Evolutionary conservation across 305 asterid species (phyloP).

Genomic region (Fraxinus nigra): DNA sequence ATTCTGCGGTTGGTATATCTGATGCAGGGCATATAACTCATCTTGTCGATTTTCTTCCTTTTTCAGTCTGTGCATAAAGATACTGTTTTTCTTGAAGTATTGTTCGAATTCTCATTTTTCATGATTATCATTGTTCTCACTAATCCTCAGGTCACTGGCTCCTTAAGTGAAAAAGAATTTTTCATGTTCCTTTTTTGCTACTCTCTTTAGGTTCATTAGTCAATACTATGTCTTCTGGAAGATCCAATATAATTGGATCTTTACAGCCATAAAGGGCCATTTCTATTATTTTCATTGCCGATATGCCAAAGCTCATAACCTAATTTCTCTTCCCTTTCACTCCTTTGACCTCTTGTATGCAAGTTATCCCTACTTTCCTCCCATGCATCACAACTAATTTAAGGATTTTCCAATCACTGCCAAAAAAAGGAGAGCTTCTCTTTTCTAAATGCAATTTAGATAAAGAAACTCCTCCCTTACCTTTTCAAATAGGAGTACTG

Average conservation of each 20-base stretch:
- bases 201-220: background rate
- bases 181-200: background rate
- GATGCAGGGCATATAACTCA: constrained; percentile 18
- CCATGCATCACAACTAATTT: background rate
- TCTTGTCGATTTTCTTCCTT: constrained; percentile 16
- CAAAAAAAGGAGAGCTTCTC: background rate
- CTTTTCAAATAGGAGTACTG: background rate
- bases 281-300: background rate
- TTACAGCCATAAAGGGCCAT: background rate
- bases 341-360: background rate
- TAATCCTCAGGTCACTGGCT: background rate
- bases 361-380: background rate
- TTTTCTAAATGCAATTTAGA: background rate
- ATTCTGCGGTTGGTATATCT: constrained; percentile 74
- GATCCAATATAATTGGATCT: background rate
- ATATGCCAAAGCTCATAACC: background rate
- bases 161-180: background rate
- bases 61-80: constrained; percentile 8
- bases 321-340: background rate
- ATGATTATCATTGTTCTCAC: background rate
- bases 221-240: background rate
- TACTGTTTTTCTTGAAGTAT: constrained; percentile 3
- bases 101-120: constrained; percentile 17
- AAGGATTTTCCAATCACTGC: background rate
- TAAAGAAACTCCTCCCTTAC: background rate